A percentile compares a stretch with the other conserved stretches of the same genome.
Conservation (phyloP, 768 basidiomycete genomes). For the Naganishia friedmannii region DNA sequence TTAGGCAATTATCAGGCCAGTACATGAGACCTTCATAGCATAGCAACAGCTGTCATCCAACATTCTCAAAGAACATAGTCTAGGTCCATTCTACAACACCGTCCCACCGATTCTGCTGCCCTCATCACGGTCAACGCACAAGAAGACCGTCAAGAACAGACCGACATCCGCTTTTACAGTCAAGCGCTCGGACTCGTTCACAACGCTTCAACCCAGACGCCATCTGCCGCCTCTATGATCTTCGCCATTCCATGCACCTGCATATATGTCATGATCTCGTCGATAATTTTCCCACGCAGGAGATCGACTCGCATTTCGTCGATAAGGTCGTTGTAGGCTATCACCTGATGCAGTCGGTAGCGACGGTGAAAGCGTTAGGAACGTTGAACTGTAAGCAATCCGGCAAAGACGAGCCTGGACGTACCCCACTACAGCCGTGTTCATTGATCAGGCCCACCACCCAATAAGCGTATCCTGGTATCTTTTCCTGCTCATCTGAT, state of each 20-base stretch:
- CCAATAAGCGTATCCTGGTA: not conserved
- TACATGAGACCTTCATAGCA: too few relatives aligned
- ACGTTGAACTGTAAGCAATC: not conserved
- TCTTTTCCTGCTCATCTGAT: not conserved
- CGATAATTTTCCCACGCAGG: not conserved
- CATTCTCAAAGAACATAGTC: too few relatives aligned
- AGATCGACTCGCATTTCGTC: not conserved
- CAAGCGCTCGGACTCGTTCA: not conserved
- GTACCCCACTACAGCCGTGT: not conserved
- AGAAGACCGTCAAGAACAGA: not conserved
- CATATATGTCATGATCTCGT: conserved; percentile 5
- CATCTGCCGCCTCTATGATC: not conserved
- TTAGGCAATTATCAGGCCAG: too few relatives aligned
- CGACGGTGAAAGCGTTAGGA: not conserved
- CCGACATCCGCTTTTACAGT: not conserved
- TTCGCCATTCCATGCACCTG: not conserved
- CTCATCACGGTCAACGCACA: not conserved
- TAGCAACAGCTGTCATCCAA: too few relatives aligned
- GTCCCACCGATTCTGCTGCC: not conserved
- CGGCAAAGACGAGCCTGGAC: not conserved
- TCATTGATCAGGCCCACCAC: not conserved
- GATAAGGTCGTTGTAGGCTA: conserved; percentile 4
- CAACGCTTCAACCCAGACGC: conserved; percentile 1
- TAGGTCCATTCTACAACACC: not conserved
- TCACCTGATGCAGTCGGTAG: not conserved